Conservation (phyloP, 257 asterid genomes). For the Pogostemon cablin region DNA sequence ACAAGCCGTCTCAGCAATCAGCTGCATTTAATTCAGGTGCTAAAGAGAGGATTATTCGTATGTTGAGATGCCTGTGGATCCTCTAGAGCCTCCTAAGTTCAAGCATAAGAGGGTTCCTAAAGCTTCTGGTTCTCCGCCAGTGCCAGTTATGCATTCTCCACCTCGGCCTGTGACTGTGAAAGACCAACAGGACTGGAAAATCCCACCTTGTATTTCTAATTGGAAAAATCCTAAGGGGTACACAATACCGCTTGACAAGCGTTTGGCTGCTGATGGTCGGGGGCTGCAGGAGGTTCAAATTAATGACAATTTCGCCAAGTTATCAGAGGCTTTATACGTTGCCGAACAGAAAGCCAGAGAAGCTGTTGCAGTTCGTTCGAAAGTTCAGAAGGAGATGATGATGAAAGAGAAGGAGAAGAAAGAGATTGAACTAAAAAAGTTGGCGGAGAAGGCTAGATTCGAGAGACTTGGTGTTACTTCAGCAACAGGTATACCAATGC, state of each 20-base stretch:
- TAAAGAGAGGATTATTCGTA: slow-evolving; percentile 86
- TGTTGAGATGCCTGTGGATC: slow-evolving; percentile 95
- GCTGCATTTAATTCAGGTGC: slow-evolving; percentile 95
- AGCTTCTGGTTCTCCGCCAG: slow-evolving; percentile 98
- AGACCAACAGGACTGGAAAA: slow-evolving; percentile 95
- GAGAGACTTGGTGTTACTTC: slow-evolving; percentile 77
- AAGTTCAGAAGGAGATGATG: slow-evolving; percentile 92
- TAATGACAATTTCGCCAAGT: slow-evolving; percentile 84
- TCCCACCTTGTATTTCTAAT: slow-evolving; percentile 91
- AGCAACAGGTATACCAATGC: slow-evolving; percentile 50
- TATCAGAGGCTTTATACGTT: slow-evolving; percentile 74
- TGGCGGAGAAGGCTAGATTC: slow-evolving; percentile 88
- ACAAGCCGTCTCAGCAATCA: slow-evolving; percentile 94
- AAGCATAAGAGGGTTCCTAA: slow-evolving; percentile 91
- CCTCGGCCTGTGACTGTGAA: slow-evolving; percentile 93
- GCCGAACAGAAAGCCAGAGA: slow-evolving; percentile 95
- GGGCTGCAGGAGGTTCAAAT: slow-evolving; percentile 96
- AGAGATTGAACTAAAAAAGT: slow-evolving; percentile 73
- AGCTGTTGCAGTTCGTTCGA: slow-evolving; percentile 88
- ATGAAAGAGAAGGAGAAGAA: slow-evolving; percentile 93
- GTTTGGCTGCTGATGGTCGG: slow-evolving; percentile 94
- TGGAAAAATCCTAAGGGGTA: slow-evolving; percentile 98
- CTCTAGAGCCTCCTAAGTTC: slow-evolving; percentile 92
- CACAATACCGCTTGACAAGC: slow-evolving; percentile 93
- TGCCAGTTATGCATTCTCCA: slow-evolving; percentile 95